Evolutionary conservation across 2,329 filamentous ascomycete genomes (phyloP), one percentile per base, ranked within the genome.

Genomic region (Fusarium setosum): DNA sequence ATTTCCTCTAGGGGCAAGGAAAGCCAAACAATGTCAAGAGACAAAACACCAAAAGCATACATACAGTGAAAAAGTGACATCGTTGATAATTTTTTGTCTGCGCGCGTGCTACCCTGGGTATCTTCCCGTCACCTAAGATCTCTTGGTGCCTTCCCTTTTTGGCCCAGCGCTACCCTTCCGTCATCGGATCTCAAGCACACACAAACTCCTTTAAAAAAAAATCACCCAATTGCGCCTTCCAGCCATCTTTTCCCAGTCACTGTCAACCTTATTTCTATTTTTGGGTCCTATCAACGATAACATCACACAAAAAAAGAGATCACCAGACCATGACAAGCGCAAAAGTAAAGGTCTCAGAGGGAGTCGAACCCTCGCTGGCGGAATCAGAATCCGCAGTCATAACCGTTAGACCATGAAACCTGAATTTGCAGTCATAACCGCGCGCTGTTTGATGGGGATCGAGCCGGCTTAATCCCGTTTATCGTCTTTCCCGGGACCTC

Each of bases 341-440:
- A 47, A 65, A 63, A 65, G 63, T 13, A 53, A 37, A 66, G 63
- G 63, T 66, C 50, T 48, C 60, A 50, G 63, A 55, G 63, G 63
- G 63, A 65, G 63, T 65, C 63, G 63, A 63, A 66, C 59, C 59
- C 65, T 63, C 59, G 61, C 61, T 68, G 53, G 54, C 56, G 62
- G 62, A 65, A 65, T 65, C 63, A 65, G 63, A 65, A 65, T 65
- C 63, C 63, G 63, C 63, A 65, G 63, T 65, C 63, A 65, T 65
- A 55, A 49, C 63, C 61, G 63, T 68, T 68, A 67, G 63, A 67
- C 60, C 59, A 65, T 50, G 63, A 52, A 63, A 65, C 65, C 59
- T 11, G 29, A 32, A 11, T 5, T 12, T 21, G 17, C 7, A 6
- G 11, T 32, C 15, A 32, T 47, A 26, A 15, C 15, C 29, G 15